Base-by-base conservation (phyloP, 345 rosid genomes). In the Rhizophora mangle region DNA sequence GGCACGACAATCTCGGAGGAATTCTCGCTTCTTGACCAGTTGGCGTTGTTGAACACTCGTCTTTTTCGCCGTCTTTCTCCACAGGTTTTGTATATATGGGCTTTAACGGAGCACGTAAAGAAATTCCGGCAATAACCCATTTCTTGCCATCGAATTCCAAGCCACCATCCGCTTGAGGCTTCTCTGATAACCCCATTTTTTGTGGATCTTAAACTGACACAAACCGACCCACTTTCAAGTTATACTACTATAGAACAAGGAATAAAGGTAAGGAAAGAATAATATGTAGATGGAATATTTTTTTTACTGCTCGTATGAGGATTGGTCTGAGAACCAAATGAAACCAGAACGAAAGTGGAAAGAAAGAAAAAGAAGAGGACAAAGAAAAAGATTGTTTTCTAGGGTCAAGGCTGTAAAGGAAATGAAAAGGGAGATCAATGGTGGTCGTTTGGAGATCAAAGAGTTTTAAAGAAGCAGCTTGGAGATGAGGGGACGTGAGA, bases 71-170 rank as follows among this genome's bases (percentile, higher is more conserved):
- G 19, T 68, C 83, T 32, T 64, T 72, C 46, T 54, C 82, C 18
- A 43, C 60, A 9, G 82, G 82, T 20, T 56, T 78, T 2, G 87
- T 76, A 72, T 71, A 81, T 6, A 89, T 75, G 11, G 83, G 83
- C 85, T 85, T 89, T 68, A 93, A 76, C 0, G 96, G 89, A 37
- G 84, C 81, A 47, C 87, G 81, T 31, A 85, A 72, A 5, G 85
- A 78, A 72, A 83, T 77, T 62, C 89, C 96, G 5, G 89, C 81
- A 61, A 86, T 74, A 34, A 82, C 76, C 89, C 90, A 79, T 76
- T 68, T 79, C 36, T 78, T 79, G 27, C 74, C 76, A 13, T 84
- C 89, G 18, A 82, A 81, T 56, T 81, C 87, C 46, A 80, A 67
- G 64, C 84, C 87, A 49, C 78, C 81, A 46, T 85, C 89, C 36